phyloP scores from a whole-genome alignment of 768 basidiomycete species.

The Rickenella mellea region DNA sequence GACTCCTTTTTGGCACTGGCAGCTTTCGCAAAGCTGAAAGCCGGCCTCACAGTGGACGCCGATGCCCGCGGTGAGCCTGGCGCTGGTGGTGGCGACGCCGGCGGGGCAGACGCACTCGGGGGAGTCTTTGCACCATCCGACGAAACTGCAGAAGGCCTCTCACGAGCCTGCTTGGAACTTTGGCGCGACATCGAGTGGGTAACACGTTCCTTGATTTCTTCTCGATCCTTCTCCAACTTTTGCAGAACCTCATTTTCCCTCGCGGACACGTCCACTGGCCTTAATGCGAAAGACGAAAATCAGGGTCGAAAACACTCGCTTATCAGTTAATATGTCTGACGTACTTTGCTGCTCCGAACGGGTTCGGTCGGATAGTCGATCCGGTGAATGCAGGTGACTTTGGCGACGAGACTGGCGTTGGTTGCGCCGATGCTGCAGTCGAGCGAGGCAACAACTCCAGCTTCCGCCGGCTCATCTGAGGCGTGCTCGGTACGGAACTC shows the following conservation, averaged over 20 bases:
- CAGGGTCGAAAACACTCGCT: constrained; percentile 1
- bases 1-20: constrained; percentile 41
- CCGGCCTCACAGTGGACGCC: constrained; percentile 52
- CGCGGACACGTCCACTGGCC: constrained; percentile 76
- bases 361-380: constrained; percentile 47
- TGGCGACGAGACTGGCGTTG: constrained; percentile 74
- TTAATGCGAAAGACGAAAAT: constrained; percentile 17
- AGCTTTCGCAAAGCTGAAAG: constrained; percentile 76
- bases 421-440: constrained; percentile 50
- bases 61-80: constrained; percentile 12
- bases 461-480: constrained; percentile 69
- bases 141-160: too few relatives aligned
- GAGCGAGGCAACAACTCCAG: constrained; percentile 82
- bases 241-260: constrained; percentile 71
- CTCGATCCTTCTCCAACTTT: constrained; percentile 58
- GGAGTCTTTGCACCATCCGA: constrained; percentile 12
- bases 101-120: constrained; percentile 17
- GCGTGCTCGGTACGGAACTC: constrained; percentile 72
- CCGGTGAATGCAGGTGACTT: constrained; percentile 44
- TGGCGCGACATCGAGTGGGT: constrained; percentile 37
- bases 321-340: constrained; percentile 12
- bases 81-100: constrained; percentile 21
- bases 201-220: constrained; percentile 13
- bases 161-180: constrained; percentile 37
- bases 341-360: constrained; percentile 83